These are phyloP conservation scores for Boeremia lycopersici DNA, from an alignment of 2,329 filamentous ascomycete genomes.

Conservation along the genomic window DNA sequence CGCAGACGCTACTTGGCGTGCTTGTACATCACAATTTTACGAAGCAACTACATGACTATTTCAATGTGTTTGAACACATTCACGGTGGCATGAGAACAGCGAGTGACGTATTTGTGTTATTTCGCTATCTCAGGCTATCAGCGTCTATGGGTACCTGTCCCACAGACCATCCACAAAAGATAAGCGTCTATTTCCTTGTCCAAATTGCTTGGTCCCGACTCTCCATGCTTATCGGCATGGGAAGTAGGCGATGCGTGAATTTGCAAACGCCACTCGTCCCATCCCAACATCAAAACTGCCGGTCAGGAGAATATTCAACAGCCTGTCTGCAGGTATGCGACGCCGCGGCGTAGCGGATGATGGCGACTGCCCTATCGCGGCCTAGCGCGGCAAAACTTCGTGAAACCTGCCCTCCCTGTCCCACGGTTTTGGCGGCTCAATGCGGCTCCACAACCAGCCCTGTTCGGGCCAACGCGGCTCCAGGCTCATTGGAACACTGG, in stretches of 20 bases:
- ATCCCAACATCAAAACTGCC: background rate
- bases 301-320: conserved; percentile 8
- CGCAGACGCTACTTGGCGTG: background rate
- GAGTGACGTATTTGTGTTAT: conserved; percentile 13
- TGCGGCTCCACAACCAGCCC: conserved; percentile 14
- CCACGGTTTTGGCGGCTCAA: conserved; percentile 9
- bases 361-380: conserved; percentile 1
- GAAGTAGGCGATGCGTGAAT: background rate
- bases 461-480: conserved; percentile 13
- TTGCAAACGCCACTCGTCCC: background rate
- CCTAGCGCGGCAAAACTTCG: conserved; percentile 14
- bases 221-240: conserved; percentile 2
- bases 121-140: conserved; percentile 8
- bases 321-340: background rate
- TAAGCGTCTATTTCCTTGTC: conserved; percentile 15
- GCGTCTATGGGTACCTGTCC: conserved; percentile 7
- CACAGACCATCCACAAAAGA: conserved; percentile 18
- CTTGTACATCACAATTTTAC: conserved; percentile 5
- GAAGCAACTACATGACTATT: conserved; percentile 1
- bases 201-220: conserved; percentile 5
- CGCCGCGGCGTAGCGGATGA: conserved; percentile 1
- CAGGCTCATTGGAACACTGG: conserved; percentile 10
- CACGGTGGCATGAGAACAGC: background rate
- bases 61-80: background rate
- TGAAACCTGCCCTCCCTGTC: conserved; percentile 5